Conservation (phyloP, 768 basidiomycete genomes). For the Naematelia aurantialba region DNA sequence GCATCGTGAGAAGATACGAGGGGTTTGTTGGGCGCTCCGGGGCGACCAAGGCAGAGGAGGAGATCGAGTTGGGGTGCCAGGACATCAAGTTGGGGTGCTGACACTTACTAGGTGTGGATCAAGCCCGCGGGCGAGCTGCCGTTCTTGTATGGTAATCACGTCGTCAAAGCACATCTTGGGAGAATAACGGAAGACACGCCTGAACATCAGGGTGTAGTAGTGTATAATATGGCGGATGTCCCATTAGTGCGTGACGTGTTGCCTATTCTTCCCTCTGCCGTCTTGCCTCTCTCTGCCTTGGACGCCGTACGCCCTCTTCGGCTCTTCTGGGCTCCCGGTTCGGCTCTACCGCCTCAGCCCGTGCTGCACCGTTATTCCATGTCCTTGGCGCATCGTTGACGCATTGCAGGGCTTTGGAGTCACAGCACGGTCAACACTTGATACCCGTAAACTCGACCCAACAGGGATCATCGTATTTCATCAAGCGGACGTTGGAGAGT, state of each 20-base stretch:
- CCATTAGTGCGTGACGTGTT: constrained; percentile 64
- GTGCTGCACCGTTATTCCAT: not conserved
- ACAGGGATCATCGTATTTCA: constrained; percentile 97
- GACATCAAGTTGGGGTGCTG: too few species aligned
- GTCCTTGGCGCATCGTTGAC: not conserved
- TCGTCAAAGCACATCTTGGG: constrained; percentile 97
- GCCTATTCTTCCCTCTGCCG: not conserved
- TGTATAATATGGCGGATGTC: constrained; percentile 91
- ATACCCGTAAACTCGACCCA: constrained; percentile 94
- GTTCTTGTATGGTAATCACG: constrained; percentile 97
- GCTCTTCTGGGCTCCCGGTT: not conserved
- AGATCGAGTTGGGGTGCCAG: too few species aligned
- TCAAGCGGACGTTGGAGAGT: constrained; percentile 99
- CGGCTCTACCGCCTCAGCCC: too few species aligned
- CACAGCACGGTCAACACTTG: constrained; percentile 88
- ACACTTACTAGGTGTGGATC: constrained; percentile 76
- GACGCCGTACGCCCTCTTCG: not conserved
- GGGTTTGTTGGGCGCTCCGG: not conserved
- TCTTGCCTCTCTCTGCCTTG: not conserved
- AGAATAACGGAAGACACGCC: constrained; percentile 98
- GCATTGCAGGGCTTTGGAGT: constrained; percentile 85
- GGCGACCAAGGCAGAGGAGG: not conserved
- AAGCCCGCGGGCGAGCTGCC: constrained; percentile 99
- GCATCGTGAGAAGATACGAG: not conserved
- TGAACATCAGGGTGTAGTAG: constrained; percentile 96